Conservation (phyloP, 345 rosid genomes). For the Capsella bursapastoris region DNA sequence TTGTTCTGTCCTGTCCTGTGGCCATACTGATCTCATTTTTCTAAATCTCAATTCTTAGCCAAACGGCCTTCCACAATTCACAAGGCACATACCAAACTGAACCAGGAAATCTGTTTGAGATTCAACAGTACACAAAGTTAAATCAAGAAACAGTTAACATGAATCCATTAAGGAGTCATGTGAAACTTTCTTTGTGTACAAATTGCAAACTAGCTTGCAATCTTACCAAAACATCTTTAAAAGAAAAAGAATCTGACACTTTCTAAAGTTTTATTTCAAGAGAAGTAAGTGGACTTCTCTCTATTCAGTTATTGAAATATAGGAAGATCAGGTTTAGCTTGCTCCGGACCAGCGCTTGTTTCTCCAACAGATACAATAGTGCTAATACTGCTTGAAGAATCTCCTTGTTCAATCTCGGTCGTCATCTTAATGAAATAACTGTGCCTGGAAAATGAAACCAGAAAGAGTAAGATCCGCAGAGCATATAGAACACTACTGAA, state of each 20-base stretch:
- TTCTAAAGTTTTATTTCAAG: conserved; percentile 34
- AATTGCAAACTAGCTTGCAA: conserved; percentile 36
- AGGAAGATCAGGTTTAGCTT: conserved; percentile 75
- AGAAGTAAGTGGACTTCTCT: conserved; percentile 14
- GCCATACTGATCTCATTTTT: not conserved
- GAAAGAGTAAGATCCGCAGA: not conserved
- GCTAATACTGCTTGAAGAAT: conserved; percentile 49
- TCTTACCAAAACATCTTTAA: conserved; percentile 5
- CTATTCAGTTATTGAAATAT: conserved; percentile 48
- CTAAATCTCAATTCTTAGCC: conserved; percentile 10
- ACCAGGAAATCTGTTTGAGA: conserved; percentile 7
- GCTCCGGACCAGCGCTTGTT: conserved; percentile 47
- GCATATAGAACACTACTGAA: not conserved
- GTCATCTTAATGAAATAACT: conserved; percentile 87
- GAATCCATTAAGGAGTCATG: conserved; percentile 2
- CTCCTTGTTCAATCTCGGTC: conserved; percentile 54
- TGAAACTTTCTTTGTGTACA: conserved; percentile 20
- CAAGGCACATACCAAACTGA: conserved; percentile 17
- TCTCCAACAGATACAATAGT: conserved; percentile 56
- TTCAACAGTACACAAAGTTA: conserved; percentile 26
- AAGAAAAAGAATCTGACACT: conserved; percentile 28
- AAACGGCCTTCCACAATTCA: conserved; percentile 6
- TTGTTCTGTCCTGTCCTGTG: not conserved
- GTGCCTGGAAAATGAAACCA: conserved; percentile 59
- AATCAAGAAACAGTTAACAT: conserved; percentile 33